phyloP scores from a whole-genome alignment of 257 asterid genomes.

The Leonotis leonurus region DNA sequence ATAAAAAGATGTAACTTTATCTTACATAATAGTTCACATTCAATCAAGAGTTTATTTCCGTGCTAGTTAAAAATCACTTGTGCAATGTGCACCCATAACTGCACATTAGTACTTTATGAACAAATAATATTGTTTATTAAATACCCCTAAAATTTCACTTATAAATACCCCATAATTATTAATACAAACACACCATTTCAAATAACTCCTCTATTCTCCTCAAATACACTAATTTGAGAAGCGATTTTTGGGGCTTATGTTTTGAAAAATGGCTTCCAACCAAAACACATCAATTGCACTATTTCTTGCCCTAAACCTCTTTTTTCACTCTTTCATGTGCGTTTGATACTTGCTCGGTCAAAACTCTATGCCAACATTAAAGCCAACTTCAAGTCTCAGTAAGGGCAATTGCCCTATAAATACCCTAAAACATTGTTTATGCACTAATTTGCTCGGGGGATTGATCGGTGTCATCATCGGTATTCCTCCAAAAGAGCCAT shows the following conservation, averaged over 20 bases:
- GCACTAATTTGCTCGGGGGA: conserved; percentile 19
- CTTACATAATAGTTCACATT: too few relatives aligned
- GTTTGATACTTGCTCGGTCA: conserved; percentile 13
- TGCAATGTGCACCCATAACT: too few relatives aligned
- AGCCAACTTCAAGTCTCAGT: neutral
- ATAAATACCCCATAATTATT: too few relatives aligned
- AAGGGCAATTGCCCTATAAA: conserved; percentile 19
- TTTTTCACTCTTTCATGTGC: conserved; percentile 16
- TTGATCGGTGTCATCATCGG: conserved; percentile 14
- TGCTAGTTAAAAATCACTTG: too few relatives aligned
- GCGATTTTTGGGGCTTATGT: neutral
- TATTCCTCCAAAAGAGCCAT: conserved; percentile 17
- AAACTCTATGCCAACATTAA: neutral
- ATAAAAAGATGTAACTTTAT: too few relatives aligned
- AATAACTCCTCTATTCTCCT: too few relatives aligned
- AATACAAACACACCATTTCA: too few relatives aligned
- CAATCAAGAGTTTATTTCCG: too few relatives aligned
- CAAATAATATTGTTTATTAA: too few relatives aligned
- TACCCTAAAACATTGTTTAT: conserved; percentile 21
- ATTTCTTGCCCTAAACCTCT: conserved; percentile 6
- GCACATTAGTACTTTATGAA: too few relatives aligned
- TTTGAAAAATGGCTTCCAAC: conserved; percentile 15
- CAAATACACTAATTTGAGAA: conserved; percentile 11
- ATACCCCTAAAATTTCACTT: too few relatives aligned
- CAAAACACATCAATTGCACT: neutral